These are phyloP conservation scores for Lagenidium giganteum DNA, from an alignment of 352 stramenopile species.

Conservation along the genomic window DNA sequence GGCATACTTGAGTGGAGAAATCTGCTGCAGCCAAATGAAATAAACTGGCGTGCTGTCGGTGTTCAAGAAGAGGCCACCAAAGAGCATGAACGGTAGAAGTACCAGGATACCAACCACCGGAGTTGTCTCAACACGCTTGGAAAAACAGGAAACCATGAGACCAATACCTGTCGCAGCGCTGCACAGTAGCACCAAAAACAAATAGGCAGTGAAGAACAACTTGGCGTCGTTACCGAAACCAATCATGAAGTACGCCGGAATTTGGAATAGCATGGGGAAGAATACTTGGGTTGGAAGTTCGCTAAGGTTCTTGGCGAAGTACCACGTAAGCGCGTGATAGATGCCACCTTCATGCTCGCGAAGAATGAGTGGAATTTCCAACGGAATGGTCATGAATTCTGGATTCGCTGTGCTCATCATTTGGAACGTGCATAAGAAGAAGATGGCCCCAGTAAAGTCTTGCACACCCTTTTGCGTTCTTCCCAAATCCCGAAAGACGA, in stretches of 20 bases:
- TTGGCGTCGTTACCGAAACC: conserved; percentile 31
- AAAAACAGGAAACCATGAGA: conserved; percentile 27
- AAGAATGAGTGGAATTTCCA: conserved; percentile 33
- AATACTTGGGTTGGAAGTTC: conserved; percentile 31
- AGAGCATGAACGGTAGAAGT: conserved; percentile 30
- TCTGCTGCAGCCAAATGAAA: conserved; percentile 53
- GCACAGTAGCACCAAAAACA: conserved; percentile 31
- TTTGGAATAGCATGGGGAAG: conserved; percentile 33
- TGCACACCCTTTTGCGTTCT: conserved; percentile 31
- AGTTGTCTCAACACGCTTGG: conserved; percentile 21
- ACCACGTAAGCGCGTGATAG: conserved; percentile 40
- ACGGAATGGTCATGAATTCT: conserved; percentile 30
- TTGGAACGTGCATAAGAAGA: too few relatives aligned
- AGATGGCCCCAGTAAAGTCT: conserved; percentile 32
- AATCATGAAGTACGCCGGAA: conserved; percentile 34
- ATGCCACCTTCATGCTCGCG: conserved; percentile 34
- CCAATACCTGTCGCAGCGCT: conserved; percentile 26
- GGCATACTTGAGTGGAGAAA: conserved; percentile 46
- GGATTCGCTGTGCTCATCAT: conserved; percentile 26
- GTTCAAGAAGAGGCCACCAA: conserved; percentile 42
- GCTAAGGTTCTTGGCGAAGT: conserved; percentile 32
- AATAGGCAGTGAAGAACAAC: conserved; percentile 40
- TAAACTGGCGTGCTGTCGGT: conserved; percentile 36
- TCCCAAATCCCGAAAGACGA: conserved; percentile 34
- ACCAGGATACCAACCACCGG: conserved; percentile 26